Evolutionary conservation across 768 basidiomycete species (phyloP), one percentile per base, ranked within the genome.

Genomic region (Cystoderma amianthinum): DNA sequence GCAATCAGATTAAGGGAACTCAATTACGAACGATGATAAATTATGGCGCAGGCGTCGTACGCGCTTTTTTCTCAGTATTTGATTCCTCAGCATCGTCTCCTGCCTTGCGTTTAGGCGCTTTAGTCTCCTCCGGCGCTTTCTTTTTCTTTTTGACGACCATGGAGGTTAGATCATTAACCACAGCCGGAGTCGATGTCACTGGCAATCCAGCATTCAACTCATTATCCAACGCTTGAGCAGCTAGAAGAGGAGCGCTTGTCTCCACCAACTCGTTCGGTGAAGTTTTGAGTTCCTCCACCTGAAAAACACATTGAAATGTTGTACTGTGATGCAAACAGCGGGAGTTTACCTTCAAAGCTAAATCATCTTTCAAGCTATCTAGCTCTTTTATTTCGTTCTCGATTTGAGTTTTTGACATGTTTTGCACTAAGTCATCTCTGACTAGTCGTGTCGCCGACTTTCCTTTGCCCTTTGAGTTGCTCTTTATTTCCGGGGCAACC

Each of bases 121-220:
- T 58, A 16, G 65, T 55, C 6, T 61, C 62, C n/a, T 64, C 63
- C 3, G 57, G 44, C 1, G 62, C 51, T 50, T 73, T 74, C 56
- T 82, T 85, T 60, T 90, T 91, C 71, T 93, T 97, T 68, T 90
- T 92, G 58, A 79, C 82, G 36, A 95, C 88, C 53, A 88, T 82
- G 4, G 76, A 75, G 1, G 88, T 93, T 33, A 95, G 64, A 52
- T 95, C 89, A 50, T 91, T 88, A 32, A 95, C 81, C 12, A 68
- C 63, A 3, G 65, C 61, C 25, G 62, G 25, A 36, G 34, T 16
- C 0, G 61, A 50, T 10, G 61, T 50, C 10, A 67, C 50, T 13
- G 69, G 53, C 1, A 65, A 43, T 12, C 52, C 59, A 23, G 58
- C 59, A 43, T 82, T 85, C 19, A 91, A 68, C 45, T 85, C 87